A percentile compares a stretch with the other conserved stretches of the same genome.
phyloP scores from a whole-genome alignment of 2,329 filamentous ascomycete genomes.

The Fusarium sp. region DNA sequence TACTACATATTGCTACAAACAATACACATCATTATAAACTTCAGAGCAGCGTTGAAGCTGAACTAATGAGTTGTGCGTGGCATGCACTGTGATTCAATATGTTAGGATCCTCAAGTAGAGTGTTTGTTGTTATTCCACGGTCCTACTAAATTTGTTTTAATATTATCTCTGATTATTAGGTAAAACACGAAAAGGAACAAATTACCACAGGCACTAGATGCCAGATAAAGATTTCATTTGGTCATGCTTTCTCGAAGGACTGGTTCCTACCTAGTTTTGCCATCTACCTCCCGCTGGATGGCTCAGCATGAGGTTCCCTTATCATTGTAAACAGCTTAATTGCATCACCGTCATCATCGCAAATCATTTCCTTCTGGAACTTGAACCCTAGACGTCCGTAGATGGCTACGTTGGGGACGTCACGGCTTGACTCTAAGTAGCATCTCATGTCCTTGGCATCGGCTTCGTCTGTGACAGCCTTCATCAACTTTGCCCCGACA shows the following conservation, averaged over 20 bases:
- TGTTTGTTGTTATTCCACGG: too few species aligned
- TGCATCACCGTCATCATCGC: constrained; percentile 67
- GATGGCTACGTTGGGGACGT: constrained; percentile 74
- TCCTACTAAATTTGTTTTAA: too few species aligned
- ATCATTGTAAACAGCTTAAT: constrained; percentile 64
- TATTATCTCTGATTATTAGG: too few species aligned
- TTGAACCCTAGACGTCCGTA: constrained; percentile 77
- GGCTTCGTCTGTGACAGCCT: constrained; percentile 69
- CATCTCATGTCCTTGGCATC: constrained; percentile 72
- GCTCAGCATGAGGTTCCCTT: constrained; percentile 48
- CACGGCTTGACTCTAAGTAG: constrained; percentile 76
- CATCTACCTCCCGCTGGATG: neutral
- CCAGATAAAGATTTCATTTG: neutral
- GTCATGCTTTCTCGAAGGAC: neutral
- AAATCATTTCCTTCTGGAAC: constrained; percentile 71
- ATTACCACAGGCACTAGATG: too few species aligned
- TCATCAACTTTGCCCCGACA: constrained; percentile 71
- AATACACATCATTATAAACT: too few species aligned
- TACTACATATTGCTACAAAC: too few species aligned
- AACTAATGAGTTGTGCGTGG: too few species aligned
- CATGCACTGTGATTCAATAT: too few species aligned
- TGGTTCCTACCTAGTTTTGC: neutral
- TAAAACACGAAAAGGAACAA: too few species aligned
- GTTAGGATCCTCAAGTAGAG: too few species aligned
- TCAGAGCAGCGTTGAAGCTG: too few species aligned